Conservation (phyloP, 1,284 basidiomycete genomes). For the Apiotrichum mycotoxinovorans region DNA sequence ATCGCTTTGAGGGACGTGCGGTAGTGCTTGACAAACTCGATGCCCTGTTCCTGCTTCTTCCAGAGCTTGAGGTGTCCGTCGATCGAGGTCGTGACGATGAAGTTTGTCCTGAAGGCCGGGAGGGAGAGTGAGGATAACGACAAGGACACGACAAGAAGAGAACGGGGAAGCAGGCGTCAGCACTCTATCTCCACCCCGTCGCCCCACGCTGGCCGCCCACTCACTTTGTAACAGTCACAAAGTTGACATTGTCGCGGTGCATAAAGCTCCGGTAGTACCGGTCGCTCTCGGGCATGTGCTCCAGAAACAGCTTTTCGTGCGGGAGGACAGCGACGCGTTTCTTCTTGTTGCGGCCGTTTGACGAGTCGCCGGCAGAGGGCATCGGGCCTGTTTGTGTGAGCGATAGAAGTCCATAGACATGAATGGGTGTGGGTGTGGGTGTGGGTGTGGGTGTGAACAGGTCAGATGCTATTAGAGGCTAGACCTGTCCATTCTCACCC, state of each 20-base stretch:
- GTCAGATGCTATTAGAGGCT: too few relatives aligned
- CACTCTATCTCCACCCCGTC: neutral
- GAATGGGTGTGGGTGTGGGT: too few relatives aligned
- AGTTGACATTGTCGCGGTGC: constrained; percentile 92
- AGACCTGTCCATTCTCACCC: too few relatives aligned
- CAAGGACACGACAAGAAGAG: neutral
- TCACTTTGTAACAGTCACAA: constrained; percentile 77
- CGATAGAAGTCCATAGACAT: neutral
- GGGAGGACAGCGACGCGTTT: constrained; percentile 59
- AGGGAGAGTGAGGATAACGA: too few relatives aligned
- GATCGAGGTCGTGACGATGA: constrained; percentile 87
- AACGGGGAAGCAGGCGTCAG: neutral
- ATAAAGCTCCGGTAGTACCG: constrained; percentile 98
- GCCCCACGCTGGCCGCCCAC: constrained; percentile 24
- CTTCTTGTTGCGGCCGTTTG: constrained; percentile 25
- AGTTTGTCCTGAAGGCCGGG: constrained; percentile 78
- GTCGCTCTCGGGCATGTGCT: constrained; percentile 85
- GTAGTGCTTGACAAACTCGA: constrained; percentile 92
- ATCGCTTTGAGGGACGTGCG: constrained; percentile 84
- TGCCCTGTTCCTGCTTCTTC: constrained; percentile 93
- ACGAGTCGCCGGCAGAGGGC: constrained; percentile 19
- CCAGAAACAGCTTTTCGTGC: constrained; percentile 79
- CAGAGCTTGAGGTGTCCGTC: constrained; percentile 97
- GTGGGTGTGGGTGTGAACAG: too few relatives aligned
- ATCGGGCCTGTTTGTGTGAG: constrained; percentile 24